Base-by-base conservation (phyloP, 768 basidiomycete species). In the Tephrocybe sp. region DNA sequence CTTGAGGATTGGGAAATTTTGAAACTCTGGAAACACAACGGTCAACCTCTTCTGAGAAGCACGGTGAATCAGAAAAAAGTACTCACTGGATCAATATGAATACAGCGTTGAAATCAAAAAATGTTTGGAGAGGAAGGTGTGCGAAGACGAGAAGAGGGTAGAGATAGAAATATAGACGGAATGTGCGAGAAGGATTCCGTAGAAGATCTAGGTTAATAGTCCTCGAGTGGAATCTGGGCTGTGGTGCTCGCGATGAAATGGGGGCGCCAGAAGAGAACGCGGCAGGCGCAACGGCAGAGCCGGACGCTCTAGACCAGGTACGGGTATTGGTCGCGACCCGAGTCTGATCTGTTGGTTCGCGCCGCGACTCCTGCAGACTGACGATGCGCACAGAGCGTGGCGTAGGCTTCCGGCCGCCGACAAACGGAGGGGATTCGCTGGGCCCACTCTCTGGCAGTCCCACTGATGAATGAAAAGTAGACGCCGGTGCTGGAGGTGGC, bases 101-200 rank as follows among this genome's bases (percentile, higher is more conserved):
- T 56, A 87, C 83, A 58, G 86, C 83, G 65, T 94, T 93, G 66
- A 93, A 92, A 62, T 96, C 93, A 64, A 95, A 84, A 62, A 87
- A 94, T 1, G 86, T 83, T 65, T 93, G 91, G 8, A 89, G 64
- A 21, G 83, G 82, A 32, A 91, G 69, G 61, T 90, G 86, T 16
- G 80, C 82, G 64, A 92, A 82, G 5, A 82, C 76, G 54, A 91
- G 64, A 13, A 91, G 32, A n/a, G 86, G 87, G 63, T 81, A 83
- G 27, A 87, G 61, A 60, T 80, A 84, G 67, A 82, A 92, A 65
- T 84, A 83, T 38, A 86, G 59, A 55, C 71, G 79, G 56, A 78
- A 77, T 51, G 65, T 68, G 59, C 64, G 60, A 19, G 79, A 79
- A 2, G 87, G 86, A 61, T 76, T 82, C 54, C 79, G 78, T 49